Evolutionary conservation across 495 filamentous ascomycete genomes (phyloP), one percentile per base, ranked within the genome.

Genomic region (Podospora pseudoanserina): DNA sequence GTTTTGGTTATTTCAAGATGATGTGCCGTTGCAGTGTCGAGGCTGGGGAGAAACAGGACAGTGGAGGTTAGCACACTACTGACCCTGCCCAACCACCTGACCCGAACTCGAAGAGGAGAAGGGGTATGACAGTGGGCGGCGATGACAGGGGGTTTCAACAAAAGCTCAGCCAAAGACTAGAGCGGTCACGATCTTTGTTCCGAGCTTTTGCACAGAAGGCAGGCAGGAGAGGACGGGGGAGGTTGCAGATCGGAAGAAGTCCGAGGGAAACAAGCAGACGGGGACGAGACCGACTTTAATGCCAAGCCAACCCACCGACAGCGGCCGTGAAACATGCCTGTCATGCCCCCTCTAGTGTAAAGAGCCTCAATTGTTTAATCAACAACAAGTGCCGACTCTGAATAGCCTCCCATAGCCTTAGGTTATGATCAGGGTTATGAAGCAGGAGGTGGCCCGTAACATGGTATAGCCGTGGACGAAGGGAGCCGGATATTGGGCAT

Each of bases 401-500:
- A 13, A 49, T 49, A 2, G 15, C 13, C 7, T 49, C 9, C 39
- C 39, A 49, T 11, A 5, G 2, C 39, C 39, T 49, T 11, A 49
- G 15, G 39, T 13, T 49, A 49, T 7, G 4, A 32, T 32, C 30
- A 32, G 30, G 30, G 30, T 32, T 32, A 32, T 5, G 7, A 32
- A 32, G 30, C 30, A 32, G 30, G 30, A 32, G 39, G 9, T 16
- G 39, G 39, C 39, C 39, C 1, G 39, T 49, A 11, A 13, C 15
- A 49, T 13, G 15, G 15, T 49, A 49, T 49, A 11, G 2, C 7
- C 39, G 13, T 49, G 7, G 39, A 13, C 61, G 34, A 16, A 27
- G 58, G 23, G 30, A 19, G 26, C 39, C 19, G 26, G 32, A 57
- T 13, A 49, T 65, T 65, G 65, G 69, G 65, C 59, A 64, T 59